Percentiles rank a stretch among this genome's conserved stretches.
Conservation (phyloP, 257 asterid species). For the Petunia axillaris region DNA sequence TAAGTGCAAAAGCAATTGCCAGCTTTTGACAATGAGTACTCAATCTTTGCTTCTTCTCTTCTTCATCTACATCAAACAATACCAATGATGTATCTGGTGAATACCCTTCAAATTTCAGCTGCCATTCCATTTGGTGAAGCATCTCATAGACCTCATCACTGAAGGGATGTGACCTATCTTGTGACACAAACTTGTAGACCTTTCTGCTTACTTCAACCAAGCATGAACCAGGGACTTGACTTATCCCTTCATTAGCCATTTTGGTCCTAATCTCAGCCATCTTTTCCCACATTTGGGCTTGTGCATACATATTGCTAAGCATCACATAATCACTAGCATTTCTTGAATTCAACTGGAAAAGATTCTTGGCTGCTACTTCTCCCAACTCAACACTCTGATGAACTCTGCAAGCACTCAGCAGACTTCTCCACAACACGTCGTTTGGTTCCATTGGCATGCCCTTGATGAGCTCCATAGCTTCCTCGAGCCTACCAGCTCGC, state of each 20-base stretch:
- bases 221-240: conserved; percentile 61
- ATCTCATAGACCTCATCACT: conserved; percentile 56
- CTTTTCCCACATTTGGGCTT: conserved; percentile 59
- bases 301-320: conserved; percentile 65
- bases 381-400: conserved; percentile 57
- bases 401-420: conserved; percentile 63
- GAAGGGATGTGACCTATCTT: conserved; percentile 52
- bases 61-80: conserved; percentile 65
- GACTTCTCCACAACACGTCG: conserved; percentile 73
- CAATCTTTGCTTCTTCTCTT: conserved; percentile 70
- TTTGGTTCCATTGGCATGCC: conserved; percentile 68
- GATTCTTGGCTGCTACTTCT: conserved; percentile 54
- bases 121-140: conserved; percentile 94
- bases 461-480: conserved; percentile 61
- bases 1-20: conserved; percentile 78
- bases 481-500: conserved; percentile 54
- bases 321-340: conserved; percentile 71
- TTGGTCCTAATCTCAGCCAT: conserved; percentile 46
- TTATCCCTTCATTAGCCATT: conserved; percentile 45
- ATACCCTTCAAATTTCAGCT: conserved; percentile 82
- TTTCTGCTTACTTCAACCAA: conserved; percentile 56
- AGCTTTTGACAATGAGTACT: conserved; percentile 73
- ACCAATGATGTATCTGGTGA: conserved; percentile 63
- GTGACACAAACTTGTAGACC: conserved; percentile 63
- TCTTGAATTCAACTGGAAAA: conserved; percentile 37